phyloP scores from a whole-genome alignment of 2,329 filamentous ascomycete species.

The Zymoseptoria ardabiliae region DNA sequence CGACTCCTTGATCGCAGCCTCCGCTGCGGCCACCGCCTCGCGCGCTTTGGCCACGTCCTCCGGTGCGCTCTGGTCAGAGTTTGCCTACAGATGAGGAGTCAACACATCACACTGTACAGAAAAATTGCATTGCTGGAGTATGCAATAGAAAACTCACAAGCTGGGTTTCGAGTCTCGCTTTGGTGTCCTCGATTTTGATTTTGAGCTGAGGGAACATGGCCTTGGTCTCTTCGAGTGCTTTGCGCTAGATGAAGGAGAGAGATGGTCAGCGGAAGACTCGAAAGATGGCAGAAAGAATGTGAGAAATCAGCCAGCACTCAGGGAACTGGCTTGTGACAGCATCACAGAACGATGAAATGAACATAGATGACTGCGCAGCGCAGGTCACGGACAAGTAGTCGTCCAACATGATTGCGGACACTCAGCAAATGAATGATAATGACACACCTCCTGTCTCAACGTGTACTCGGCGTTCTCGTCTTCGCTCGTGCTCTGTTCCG shows the following conservation, averaged over 20 bases:
- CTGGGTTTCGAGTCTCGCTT: constrained; percentile 67
- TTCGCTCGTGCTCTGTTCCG: constrained; percentile 38
- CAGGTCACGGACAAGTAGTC: not conserved
- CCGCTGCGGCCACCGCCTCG: constrained; percentile 35
- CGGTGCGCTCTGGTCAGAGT: constrained; percentile 25
- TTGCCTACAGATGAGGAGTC: not conserved
- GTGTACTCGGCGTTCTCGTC: constrained; percentile 69
- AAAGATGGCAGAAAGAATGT: not conserved
- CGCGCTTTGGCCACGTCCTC: constrained; percentile 42
- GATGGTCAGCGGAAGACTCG: constrained; percentile 2
- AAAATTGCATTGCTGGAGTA: not conserved
- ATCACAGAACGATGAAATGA: not conserved
- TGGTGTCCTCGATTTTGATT: constrained; percentile 62
- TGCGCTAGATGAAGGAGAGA: constrained; percentile 47
- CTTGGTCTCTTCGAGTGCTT: constrained; percentile 80
- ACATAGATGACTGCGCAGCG: not conserved
- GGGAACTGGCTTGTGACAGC: not conserved
- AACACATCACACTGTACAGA: constrained; percentile 1
- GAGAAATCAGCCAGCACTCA: not conserved
- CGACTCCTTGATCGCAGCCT: constrained; percentile 34
- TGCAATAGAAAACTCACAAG: constrained; percentile 51
- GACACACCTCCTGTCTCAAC: constrained; percentile 75
- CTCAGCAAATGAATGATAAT: not conserved
- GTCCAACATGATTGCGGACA: not conserved
- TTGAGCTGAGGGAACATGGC: constrained; percentile 69